Conservation (phyloP, 2,329 filamentous ascomycete genomes). For the Arthroderma sp. region DNA sequence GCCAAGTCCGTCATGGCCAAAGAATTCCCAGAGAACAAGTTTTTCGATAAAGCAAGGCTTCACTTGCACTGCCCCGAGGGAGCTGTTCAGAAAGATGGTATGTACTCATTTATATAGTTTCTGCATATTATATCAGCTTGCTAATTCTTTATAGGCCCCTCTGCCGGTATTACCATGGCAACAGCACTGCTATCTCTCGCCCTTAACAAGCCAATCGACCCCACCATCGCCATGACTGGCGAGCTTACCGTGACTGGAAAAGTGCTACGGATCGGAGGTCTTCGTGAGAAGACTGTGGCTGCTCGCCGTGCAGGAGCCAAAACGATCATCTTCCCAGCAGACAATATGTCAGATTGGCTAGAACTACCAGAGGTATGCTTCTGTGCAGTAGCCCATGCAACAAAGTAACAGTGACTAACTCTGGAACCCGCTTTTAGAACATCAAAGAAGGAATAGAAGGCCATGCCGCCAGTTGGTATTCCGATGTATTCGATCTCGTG, state of each 20-base stretch:
- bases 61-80: constrained; percentile 96
- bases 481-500: constrained; percentile 80
- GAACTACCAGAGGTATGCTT: constrained; percentile 82
- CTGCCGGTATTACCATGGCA: constrained; percentile 97
- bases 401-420: not conserved
- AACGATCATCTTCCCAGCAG: constrained; percentile 85
- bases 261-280: constrained; percentile 82
- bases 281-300: constrained; percentile 94
- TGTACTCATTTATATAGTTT: constrained; percentile 14
- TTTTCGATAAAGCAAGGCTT: constrained; percentile 90
- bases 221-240: constrained; percentile 92
- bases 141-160: constrained; percentile 43
- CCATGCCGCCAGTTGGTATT: constrained; percentile 84
- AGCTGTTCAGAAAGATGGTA: constrained; percentile 82
- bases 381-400: constrained; percentile 1
- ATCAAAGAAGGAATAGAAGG: constrained; percentile 96
- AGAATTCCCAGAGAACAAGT: constrained; percentile 77
- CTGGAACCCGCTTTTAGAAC: constrained; percentile 49
- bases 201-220: constrained; percentile 63
- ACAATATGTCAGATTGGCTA: constrained; percentile 94
- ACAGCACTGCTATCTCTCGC: constrained; percentile 79
- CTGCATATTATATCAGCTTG: constrained; percentile 10
- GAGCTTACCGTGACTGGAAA: constrained; percentile 96
- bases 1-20: constrained; percentile 79
- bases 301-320: constrained; percentile 84